A percentile compares a stretch with the other conserved stretches of the same genome.
Conservation (phyloP, 2,329 filamentous ascomycete species). For the Escovopsis sp. region DNA sequence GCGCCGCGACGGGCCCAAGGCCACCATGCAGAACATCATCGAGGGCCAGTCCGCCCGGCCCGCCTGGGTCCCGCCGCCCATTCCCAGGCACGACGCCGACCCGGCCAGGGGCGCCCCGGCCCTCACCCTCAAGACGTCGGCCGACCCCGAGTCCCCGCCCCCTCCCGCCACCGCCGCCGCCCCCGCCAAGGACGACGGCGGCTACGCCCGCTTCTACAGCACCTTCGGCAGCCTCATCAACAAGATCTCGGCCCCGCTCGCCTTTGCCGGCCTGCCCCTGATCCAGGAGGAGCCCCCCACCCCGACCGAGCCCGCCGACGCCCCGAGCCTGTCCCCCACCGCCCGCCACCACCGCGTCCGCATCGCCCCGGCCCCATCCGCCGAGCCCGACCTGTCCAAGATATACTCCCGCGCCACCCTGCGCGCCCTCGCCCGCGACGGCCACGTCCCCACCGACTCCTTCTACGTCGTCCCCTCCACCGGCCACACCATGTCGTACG, state of each 20-base stretch:
- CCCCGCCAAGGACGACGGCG: conserved; percentile 45
- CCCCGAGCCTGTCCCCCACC: conserved; percentile 24
- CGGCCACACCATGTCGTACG: conserved; percentile 85
- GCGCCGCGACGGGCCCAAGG: conserved; percentile 30
- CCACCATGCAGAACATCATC: conserved; percentile 42
- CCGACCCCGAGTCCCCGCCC: conserved; percentile 7
- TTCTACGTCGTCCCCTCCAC: conserved; percentile 93
- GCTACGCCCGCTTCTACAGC: conserved; percentile 82
- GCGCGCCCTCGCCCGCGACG: conserved; percentile 58
- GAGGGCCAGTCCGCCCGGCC: conserved; percentile 38
- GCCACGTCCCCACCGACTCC: conserved; percentile 51
- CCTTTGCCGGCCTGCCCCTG: conserved; percentile 83
- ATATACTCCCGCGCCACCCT: conserved; percentile 80
- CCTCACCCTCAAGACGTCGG: conserved; percentile 6
- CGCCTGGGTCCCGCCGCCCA: conserved; percentile 33
- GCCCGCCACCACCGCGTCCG: conserved; percentile 17
- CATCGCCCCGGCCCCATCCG: conserved; percentile 9
- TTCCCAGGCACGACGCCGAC: conserved; percentile 11
- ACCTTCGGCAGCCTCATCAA: conserved; percentile 84
- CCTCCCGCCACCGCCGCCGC: conserved; percentile 3
- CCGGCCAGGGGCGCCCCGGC: conserved; percentile 13
- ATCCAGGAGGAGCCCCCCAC: conserved; percentile 33
- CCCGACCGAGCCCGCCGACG: conserved; percentile 16
- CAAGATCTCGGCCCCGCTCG: conserved; percentile 75
- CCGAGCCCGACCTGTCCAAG: conserved; percentile 63